A percentile compares a stretch with the other conserved stretches of the same genome.
Conservation (phyloP, 345 rosid genomes). For the Crucihimalaya himalaica region DNA sequence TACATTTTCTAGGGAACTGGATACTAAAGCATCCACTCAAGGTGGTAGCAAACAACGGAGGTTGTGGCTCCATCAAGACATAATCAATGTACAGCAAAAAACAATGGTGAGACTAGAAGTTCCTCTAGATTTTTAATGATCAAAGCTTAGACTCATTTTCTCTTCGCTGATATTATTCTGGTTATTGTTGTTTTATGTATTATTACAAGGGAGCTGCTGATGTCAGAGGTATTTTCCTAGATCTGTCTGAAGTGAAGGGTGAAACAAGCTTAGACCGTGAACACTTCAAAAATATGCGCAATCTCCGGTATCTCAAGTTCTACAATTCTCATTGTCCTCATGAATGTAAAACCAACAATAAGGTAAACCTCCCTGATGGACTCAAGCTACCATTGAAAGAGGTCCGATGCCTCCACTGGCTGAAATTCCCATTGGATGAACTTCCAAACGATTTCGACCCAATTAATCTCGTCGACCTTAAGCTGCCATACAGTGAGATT, state of each 20-base stretch:
- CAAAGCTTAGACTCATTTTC: not conserved
- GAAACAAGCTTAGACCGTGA: not conserved
- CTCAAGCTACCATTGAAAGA: not conserved
- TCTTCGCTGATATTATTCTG: not conserved
- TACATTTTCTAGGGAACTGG: slow-evolving; percentile 26
- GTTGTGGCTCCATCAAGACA: slow-evolving; percentile 6
- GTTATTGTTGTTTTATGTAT: not conserved
- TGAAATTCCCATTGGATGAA: not conserved
- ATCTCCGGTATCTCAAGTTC: not conserved
- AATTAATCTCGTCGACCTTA: not conserved
- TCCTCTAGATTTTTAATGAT: not conserved
- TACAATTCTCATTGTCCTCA: not conserved
- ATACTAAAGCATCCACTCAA: not conserved
- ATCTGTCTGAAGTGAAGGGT: not conserved
- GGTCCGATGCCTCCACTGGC: not conserved
- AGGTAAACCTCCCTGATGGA: not conserved
- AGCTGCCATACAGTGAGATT: not conserved
- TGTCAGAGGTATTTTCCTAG: not conserved
- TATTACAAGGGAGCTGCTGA: not conserved
- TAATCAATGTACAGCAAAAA: not conserved
- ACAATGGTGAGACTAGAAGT: not conserved
- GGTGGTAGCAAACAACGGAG: not conserved
- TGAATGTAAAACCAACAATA: not conserved
- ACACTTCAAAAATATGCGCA: not conserved
- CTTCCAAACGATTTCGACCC: not conserved